phyloP scores from a whole-genome alignment of 2,329 filamentous ascomycete genomes.

The Colletotrichum phormii region DNA sequence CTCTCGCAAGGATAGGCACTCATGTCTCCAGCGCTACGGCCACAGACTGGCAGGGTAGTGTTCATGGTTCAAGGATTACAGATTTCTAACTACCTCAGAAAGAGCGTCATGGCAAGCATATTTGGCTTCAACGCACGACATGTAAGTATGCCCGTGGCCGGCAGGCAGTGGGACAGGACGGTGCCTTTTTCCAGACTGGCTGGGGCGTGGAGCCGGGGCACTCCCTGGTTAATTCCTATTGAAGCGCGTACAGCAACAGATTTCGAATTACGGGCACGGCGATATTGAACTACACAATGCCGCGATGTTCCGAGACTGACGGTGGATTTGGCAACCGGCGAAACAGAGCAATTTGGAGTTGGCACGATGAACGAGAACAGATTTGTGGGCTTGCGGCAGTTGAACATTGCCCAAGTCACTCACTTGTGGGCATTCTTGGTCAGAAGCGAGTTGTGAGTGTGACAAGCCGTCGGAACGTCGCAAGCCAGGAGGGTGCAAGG shows the following conservation, averaged over 20 bases:
- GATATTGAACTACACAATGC: background rate
- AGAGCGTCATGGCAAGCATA: slow-evolving; percentile 24
- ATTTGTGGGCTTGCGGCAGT: background rate
- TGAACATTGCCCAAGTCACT: background rate
- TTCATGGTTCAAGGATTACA: slow-evolving; percentile 27
- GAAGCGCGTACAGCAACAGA: background rate
- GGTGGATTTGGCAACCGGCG: slow-evolving; percentile 2
- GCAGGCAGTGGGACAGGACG: slow-evolving; percentile 9
- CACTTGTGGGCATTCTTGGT: slow-evolving; percentile 2
- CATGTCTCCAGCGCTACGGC: slow-evolving; percentile 6
- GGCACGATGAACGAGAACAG: background rate
- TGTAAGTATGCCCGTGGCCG: background rate
- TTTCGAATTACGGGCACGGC: background rate
- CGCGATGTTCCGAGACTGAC: background rate
- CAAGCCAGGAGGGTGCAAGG: background rate
- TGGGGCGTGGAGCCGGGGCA: background rate
- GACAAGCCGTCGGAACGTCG: slow-evolving; percentile 5
- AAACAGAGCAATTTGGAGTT: background rate
- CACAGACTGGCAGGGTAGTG: background rate
- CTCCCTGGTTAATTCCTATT: background rate
- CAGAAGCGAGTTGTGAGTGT: slow-evolving; percentile 27
- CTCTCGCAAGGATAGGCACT: slow-evolving; percentile 1
- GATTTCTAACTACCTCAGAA: background rate
- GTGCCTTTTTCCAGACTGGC: background rate
- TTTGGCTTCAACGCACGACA: background rate